phyloP scores from a whole-genome alignment of 192 early-diverging fungal genomes.

The Rhizophagus sp. region DNA sequence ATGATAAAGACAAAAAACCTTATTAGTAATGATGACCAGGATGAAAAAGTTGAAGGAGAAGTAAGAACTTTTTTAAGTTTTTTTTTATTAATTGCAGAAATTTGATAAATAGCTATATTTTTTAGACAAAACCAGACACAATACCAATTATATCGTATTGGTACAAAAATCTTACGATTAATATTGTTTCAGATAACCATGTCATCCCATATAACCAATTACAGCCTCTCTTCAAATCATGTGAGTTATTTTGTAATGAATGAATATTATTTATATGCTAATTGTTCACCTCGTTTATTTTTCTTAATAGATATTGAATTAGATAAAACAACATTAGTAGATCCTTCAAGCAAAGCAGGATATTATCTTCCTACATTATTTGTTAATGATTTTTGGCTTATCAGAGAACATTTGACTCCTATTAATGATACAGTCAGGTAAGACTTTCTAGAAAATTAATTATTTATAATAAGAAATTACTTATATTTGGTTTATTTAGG shows the following conservation, averaged over 20 bases:
- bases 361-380: slow-evolving; percentile 71
- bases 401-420: slow-evolving; percentile 62
- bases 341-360: slow-evolving; percentile 41
- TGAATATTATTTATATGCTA: not conserved
- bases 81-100: not conserved
- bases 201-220: slow-evolving; percentile 47
- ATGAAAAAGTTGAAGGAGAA: slow-evolving; percentile 28
- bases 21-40: slow-evolving; percentile 38
- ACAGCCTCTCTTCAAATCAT: slow-evolving; percentile 55
- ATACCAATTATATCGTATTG: slow-evolving; percentile 67
- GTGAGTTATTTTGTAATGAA: slow-evolving; percentile 38
- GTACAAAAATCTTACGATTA: slow-evolving; percentile 75
- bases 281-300: not conserved
- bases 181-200: slow-evolving; percentile 51
- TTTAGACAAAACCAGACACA: not conserved
- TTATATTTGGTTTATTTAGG: slow-evolving; percentile 32
- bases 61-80: not conserved
- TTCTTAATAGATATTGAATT: slow-evolving; percentile 39
- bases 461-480: not conserved
- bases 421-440: slow-evolving; percentile 79
- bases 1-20: slow-evolving; percentile 58
- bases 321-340: slow-evolving; percentile 39
- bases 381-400: slow-evolving; percentile 83
- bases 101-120: not conserved
- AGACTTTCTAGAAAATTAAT: not conserved